Conservation (phyloP, 2,329 filamentous ascomycete species). For the Neocucurbitaria cava region DNA sequence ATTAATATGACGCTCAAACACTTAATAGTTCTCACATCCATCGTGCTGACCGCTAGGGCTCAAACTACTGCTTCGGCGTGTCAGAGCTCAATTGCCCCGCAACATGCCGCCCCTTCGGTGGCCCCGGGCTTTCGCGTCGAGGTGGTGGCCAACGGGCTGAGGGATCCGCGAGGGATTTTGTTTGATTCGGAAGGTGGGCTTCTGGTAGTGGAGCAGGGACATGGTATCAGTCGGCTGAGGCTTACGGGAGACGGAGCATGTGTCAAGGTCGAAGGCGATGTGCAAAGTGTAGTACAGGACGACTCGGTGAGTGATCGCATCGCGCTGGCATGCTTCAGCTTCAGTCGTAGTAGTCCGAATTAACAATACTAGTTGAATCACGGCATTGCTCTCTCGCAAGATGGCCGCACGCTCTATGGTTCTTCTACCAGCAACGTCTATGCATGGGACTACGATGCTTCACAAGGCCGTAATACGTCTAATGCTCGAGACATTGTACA, state of each 20-base stretch:
- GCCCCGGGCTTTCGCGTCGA: constrained; percentile 52
- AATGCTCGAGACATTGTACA: constrained; percentile 62
- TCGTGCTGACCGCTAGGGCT: constrained; percentile 30
- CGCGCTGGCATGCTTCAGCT: background rate
- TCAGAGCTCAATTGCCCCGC: constrained; percentile 47
- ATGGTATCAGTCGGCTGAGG: constrained; percentile 49
- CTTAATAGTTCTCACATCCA: constrained; percentile 33
- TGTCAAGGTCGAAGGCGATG: constrained; percentile 32
- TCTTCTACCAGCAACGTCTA: constrained; percentile 67
- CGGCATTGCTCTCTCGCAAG: constrained; percentile 57
- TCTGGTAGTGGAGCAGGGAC: constrained; percentile 56
- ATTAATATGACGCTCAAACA: constrained; percentile 30
- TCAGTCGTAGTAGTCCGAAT: background rate
- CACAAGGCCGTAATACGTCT: constrained; percentile 54
- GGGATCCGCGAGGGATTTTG: constrained; percentile 54
- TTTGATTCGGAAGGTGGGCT: constrained; percentile 58
- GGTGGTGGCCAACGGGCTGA: constrained; percentile 56
- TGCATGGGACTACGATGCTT: constrained; percentile 70
- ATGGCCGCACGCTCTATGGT: constrained; percentile 60
- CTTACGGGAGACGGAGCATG: constrained; percentile 42
- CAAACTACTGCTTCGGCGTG: constrained; percentile 37
- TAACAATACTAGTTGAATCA: constrained; percentile 55
- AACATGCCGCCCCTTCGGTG: constrained; percentile 50
- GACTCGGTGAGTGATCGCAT: constrained; percentile 31
- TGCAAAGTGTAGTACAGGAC: constrained; percentile 34